Conservation (phyloP, 1,284 basidiomycete species). For the Microstroma glucosiphilum region DNA sequence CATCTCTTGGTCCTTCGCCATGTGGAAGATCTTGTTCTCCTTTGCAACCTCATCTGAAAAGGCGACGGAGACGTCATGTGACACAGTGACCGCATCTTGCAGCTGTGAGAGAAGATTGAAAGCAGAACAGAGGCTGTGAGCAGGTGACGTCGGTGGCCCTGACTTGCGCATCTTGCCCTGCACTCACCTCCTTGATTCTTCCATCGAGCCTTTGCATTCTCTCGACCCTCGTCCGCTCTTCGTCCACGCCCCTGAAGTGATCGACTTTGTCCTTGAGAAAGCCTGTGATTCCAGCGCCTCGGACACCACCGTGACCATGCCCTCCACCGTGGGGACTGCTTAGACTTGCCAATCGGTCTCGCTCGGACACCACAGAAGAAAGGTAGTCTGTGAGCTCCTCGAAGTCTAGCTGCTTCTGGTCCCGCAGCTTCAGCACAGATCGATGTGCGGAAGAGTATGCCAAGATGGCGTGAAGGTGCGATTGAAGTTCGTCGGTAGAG, state of each 20-base stretch:
- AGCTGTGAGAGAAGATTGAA: slow-evolving; percentile 57
- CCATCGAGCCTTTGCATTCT: slow-evolving; percentile 83
- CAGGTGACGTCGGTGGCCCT: slow-evolving; percentile 27
- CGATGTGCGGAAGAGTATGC: slow-evolving; percentile 84
- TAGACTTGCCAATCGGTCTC: slow-evolving; percentile 65
- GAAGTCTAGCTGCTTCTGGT: slow-evolving; percentile 97
- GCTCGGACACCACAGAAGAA: slow-evolving; percentile 78
- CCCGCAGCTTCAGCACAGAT: slow-evolving; percentile 82
- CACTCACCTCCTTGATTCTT: slow-evolving; percentile 73
- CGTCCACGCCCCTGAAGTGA: slow-evolving; percentile 80
- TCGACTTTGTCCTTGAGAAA: slow-evolving; percentile 94
- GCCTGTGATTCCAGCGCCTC: slow-evolving; percentile 65
- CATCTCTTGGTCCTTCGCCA: slow-evolving; percentile 86
- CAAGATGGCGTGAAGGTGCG: slow-evolving; percentile 79
- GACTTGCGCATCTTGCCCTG: slow-evolving; percentile 52
- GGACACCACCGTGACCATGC: slow-evolving; percentile 51
- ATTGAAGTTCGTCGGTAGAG: slow-evolving; percentile 63
- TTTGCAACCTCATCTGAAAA: slow-evolving; percentile 88
- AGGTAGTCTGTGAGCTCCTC: slow-evolving; percentile 95
- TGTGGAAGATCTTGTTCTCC: slow-evolving; percentile 83
- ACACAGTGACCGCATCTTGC: slow-evolving; percentile 87
- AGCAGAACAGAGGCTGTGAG: no score
- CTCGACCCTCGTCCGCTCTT: slow-evolving; percentile 84
- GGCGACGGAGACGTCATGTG: slow-evolving; percentile 88
- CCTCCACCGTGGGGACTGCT: slow-evolving; percentile 37